Conservation (phyloP, 2,329 filamentous ascomycete genomes). For the Leptoxyphium fumago region DNA sequence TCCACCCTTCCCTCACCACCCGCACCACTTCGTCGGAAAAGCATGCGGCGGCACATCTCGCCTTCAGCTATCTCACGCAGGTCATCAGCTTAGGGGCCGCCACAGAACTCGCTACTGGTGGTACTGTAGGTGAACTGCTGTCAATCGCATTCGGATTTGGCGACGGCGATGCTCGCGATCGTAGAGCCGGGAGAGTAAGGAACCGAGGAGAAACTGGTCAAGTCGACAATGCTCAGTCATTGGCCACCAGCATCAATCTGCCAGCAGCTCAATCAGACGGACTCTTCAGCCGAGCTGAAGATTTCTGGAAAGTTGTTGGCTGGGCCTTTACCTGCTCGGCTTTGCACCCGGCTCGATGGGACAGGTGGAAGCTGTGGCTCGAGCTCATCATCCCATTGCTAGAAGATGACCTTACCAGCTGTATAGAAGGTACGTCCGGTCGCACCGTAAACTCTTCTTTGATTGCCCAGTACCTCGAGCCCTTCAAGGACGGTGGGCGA, state of each 20-base stretch:
- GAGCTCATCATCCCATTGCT: constrained; percentile 65
- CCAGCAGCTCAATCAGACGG: constrained; percentile 42
- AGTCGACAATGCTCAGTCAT: background rate
- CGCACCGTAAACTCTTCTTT: constrained; percentile 38
- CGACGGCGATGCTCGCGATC: constrained; percentile 1
- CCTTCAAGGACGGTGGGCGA: constrained; percentile 22
- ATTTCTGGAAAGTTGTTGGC: constrained; percentile 79
- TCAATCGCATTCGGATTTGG: constrained; percentile 58
- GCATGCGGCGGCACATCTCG: constrained; percentile 47
- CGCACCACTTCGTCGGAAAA: constrained; percentile 48
- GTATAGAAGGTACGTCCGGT: constrained; percentile 23
- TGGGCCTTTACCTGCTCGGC: constrained; percentile 91
- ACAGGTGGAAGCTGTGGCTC: constrained; percentile 67
- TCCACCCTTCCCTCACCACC: constrained; percentile 68
- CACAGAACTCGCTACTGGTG: constrained; percentile 26
- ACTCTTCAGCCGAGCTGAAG: constrained; percentile 60
- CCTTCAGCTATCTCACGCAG: constrained; percentile 56
- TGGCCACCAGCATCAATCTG: background rate
- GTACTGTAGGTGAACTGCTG: constrained; percentile 56
- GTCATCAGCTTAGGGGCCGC: constrained; percentile 36
- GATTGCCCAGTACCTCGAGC: constrained; percentile 44
- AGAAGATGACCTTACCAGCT: constrained; percentile 52
- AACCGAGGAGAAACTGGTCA: background rate
- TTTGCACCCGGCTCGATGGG: constrained; percentile 59
- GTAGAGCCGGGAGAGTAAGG: background rate